Base-by-base conservation (phyloP, 805 yeast species). In the Candida glaebosa region DNA sequence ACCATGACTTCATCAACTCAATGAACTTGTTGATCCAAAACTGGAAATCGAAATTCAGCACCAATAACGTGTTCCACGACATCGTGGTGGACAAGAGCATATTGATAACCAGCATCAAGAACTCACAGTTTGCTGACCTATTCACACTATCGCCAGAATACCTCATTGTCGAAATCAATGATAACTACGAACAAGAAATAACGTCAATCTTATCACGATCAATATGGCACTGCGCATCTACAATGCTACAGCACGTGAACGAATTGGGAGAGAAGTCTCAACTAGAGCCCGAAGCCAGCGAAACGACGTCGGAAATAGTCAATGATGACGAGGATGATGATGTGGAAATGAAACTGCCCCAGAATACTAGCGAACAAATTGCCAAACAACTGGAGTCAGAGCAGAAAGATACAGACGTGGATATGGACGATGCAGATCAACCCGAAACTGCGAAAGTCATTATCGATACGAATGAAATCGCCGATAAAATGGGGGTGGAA, bases 241-340 rank as follows among this genome's bases (percentile, higher is more conserved):
- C 4, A 4, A 20, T 35, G 38, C 16, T 35, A 5, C 7, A 22
- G n/a, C 24, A 14, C 16, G 25, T 35, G 3, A 35, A 35, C 16
- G 20, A 22, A 25, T 24, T 35, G 31, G 28, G 30, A 6, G 14
- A 18, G 9, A 34, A 34, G 19, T 24, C 12, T 24, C n/a, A n/a
- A n/a, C n/a, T 38, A 15, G 50, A 39, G 14, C 32, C 10, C 16
- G 37, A 33, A 9, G 44, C 36, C 4, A 44, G 34, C 25, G 45
- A 40, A 18, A 45, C 42, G 5, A 39, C 56, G 18, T 60, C 54
- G 3, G 46, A 53, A 26, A 47, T 42, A 17, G 51, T 46, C 20
- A 5, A 3, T 28, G 50, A 45, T 10, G 41, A 46, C 12, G 37
- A 42, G 8, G n/a, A 37, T 18, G 39, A 18, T 9, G 36, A 42